Base-by-base conservation (phyloP, 768 basidiomycete genomes). In the Sistotremastrum suecicum region DNA sequence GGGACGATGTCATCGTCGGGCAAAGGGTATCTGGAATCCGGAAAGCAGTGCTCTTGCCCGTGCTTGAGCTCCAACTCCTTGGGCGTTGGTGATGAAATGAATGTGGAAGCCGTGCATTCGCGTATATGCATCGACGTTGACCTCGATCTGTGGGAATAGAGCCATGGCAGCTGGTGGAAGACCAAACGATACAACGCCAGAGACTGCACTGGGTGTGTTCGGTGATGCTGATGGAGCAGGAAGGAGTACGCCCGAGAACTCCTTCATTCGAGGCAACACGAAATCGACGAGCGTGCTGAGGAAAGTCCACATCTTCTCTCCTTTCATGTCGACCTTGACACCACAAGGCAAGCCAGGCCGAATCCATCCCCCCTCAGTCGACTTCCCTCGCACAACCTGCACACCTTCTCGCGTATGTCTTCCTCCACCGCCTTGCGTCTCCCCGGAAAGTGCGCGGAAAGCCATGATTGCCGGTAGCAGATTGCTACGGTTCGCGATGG, bases 291-390 rank as follows among this genome's bases (percentile, higher is more conserved):
- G 74, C 5, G 78, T 80, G 47, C 77, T 77, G 47, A 98, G 68
- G 63, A 98, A 97, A 54, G 88, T 84, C 67, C 88, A 97, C 92
- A 98, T 97, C 53, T 81, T 77, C 41, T 83, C 79, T 9, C 92
- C 92, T 58, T 77, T 80, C 53, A 99, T 65, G 59, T 86, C 86
- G 49, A 97, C 89, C 66, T 91, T 91, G 51, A 76, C 88, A 49
- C 89, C 90, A 12, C 83, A 67, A 0, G 94, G 88, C 41, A 86
- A 60, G 28, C 84, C 83, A 0, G 79, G 77, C 34, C 94, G 72
- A 36, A 92, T 75, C 86, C 89, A 98, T 0, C 84, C 82, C 34
- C 83, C 62, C 63, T 84, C 57, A 60, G 74, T 67, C 72, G 84
- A 71, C 64, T 78, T 54, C 52, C 84, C 65, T 62, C 59, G 67